Evolutionary conservation across 306 rosid species (phyloP), one percentile per base, ranked within the genome.

Genomic region (Chamaecrista fasciculata): DNA sequence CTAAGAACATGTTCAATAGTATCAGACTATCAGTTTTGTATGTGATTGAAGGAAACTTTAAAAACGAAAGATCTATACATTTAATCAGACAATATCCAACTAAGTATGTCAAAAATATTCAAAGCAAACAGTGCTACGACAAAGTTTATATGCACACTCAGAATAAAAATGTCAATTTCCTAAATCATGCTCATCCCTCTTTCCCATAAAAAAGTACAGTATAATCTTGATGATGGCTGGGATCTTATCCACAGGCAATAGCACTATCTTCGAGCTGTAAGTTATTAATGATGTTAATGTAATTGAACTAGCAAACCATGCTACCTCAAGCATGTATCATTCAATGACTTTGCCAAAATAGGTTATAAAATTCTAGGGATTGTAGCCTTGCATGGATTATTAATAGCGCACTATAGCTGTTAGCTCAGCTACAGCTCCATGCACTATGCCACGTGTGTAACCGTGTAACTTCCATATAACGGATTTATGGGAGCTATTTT

Each of bases 1-100:
- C 99, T 94, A 76, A 46, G 6, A 86, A 84, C 25, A 62, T 21
- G 72, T 11, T 62, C 46, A 66, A 57, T 12, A 26, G 23, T 16
- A 62, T 78, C 26, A 80, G 77, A 26, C 19, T 16, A 62, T 78
- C 26, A 80, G 77, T 76, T 51, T 40, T 47, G 24, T 29, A 39
- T 58, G 34, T 70, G 16, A 47, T 4, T 6, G 24, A n/a, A 31
- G 52, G 33, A 74, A 58, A 47, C 55, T 21, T 36, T 4, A 52
- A 24, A 57, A n/a, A 37, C 4, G 31, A 63, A 57, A 62, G 3
- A 39, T 71, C 62, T 11, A 49, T 5, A 18, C 24, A 53, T 53
- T 11, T 10, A 20, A 20, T n/a, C 23, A 11, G 36, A 10, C 28
- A 15, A 15, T 39, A 21, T 36, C 16, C 64, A 25, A 39, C 53